Evolutionary conservation across 768 basidiomycete species (phyloP).

Genomic region (Termitomyces titanicus): DNA sequence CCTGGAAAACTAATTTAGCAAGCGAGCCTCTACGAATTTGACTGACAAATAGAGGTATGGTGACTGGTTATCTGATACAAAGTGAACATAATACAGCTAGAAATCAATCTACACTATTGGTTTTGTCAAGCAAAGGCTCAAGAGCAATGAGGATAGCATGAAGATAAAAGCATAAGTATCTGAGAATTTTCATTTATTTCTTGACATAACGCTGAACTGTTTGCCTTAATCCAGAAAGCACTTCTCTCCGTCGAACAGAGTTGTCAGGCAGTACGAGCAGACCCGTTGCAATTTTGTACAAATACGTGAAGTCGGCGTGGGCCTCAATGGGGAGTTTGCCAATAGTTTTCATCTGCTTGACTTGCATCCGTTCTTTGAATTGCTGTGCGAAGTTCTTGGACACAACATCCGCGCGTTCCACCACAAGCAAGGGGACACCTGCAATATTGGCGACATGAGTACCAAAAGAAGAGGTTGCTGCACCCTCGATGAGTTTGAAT

Average conservation of each 20-base stretch:
- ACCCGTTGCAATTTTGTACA: slow-evolving; percentile 60
- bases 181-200: slow-evolving; percentile 1
- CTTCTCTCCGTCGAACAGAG: slow-evolving; percentile 45
- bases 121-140: background rate
- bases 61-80: background rate
- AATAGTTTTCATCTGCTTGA: slow-evolving; percentile 51
- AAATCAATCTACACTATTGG: background rate
- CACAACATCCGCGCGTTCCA: slow-evolving; percentile 83
- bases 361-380: slow-evolving; percentile 78
- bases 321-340: slow-evolving; percentile 69
- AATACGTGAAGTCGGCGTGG: slow-evolving; percentile 88
- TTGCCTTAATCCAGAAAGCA: slow-evolving; percentile 51
- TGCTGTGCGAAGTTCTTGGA: slow-evolving; percentile 84
- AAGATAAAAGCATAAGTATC: background rate
- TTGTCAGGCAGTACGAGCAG: slow-evolving; percentile 50
- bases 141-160: slow-evolving; percentile 9
- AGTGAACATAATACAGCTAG: background rate
- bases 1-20: too few species aligned
- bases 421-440: slow-evolving; percentile 82
- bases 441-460: slow-evolving; percentile 95
- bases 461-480: slow-evolving; percentile 86
- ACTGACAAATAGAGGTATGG: background rate
- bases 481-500: slow-evolving; percentile 88
- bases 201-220: slow-evolving; percentile 21
- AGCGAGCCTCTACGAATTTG: too few species aligned